Evolutionary conservation across 2,329 filamentous ascomycete species (phyloP), one percentile per base, ranked within the genome.

Genomic region (Xylariales sp.): DNA sequence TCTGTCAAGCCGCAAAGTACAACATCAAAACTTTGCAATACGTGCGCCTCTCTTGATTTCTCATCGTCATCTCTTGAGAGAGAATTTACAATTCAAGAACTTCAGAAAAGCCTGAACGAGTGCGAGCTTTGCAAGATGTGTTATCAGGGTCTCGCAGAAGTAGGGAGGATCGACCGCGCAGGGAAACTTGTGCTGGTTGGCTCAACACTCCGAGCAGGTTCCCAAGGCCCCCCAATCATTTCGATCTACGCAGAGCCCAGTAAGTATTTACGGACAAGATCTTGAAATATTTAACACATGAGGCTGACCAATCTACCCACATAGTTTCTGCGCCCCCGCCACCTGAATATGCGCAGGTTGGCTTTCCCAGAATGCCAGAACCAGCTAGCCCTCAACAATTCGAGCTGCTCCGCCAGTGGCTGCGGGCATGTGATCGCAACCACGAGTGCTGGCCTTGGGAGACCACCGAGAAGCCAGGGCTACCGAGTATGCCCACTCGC

Each of bases 231-330:
- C 7, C 24, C 33, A 2, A 11, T 44, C 5, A 37, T 47, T 12
- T 44, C 40, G 4, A 32, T 47, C 1, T 45, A 47, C 27, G 17
- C 13, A 7, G 40, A 45, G 16, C 29, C 40, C 28, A 38, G 40
- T 40, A 29, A 2, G 19, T 12, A 5, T 7, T 20, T 17, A 6
- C 17, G 8, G 8, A 11, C n/a, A 2, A 4, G 5, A 24, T 17
- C 4, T 3, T 15, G 4, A 14, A n/a, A 2, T 17, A n/a, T 8
- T 15, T 10, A 27, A 14, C 17, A 4, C 24, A 14, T n/a, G 13
- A 21, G 3, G 8, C 10, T 35, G 11, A 25, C 7, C n/a, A n/a
- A n/a, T n/a, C n/a, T n/a, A n/a, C n/a, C n/a, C n/a, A n/a, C n/a
- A n/a, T n/a, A n/a, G n/a, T n/a, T n/a, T n/a, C n/a, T n/a, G n/a